Evolutionary conservation across 495 filamentous ascomycete genomes (phyloP).

Genomic region (Astrothelium macrocarpum): DNA sequence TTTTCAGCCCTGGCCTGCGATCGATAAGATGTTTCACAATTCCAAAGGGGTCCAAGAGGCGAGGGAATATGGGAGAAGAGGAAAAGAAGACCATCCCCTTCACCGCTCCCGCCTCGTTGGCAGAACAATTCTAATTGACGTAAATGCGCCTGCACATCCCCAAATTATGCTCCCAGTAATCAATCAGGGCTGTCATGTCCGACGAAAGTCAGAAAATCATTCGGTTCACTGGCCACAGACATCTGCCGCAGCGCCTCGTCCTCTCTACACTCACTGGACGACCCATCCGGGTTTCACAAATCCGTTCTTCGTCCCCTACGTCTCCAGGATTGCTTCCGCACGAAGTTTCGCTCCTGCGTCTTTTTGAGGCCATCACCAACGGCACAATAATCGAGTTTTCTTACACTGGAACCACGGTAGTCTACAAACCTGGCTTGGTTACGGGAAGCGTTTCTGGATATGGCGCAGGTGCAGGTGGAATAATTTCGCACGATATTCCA

Average conservation of each 20-base stretch:
- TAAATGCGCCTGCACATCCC: background rate
- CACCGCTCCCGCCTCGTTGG: background rate
- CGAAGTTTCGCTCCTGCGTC: constrained; percentile 91
- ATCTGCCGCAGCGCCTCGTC: constrained; percentile 73
- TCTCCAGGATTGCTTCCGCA: constrained; percentile 80
- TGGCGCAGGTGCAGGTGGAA: constrained; percentile 55
- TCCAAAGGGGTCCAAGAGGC: background rate
- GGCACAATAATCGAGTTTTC: constrained; percentile 89
- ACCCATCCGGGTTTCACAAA: constrained; percentile 83
- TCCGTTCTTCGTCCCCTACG: constrained; percentile 73
- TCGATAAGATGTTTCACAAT: background rate
- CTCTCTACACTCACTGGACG: constrained; percentile 86
- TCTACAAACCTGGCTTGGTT: constrained; percentile 86
- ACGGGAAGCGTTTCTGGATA: constrained; percentile 62
- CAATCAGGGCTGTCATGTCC: background rate
- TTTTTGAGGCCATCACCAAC: constrained; percentile 92
- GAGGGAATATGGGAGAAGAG: background rate
- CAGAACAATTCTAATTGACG: too few species aligned
- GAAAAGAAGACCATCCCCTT: background rate
- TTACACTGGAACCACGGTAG: constrained; percentile 83
- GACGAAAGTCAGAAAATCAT: constrained; percentile 7
- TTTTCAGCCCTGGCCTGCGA: background rate
- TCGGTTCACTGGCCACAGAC: constrained; percentile 67
- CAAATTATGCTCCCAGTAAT: background rate
- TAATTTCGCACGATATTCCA: constrained; percentile 69